Percentiles rank a stretch among this genome's conserved stretches.
Conservation (phyloP, 2,329 filamentous ascomycete species). For the Phoma sp. region DNA sequence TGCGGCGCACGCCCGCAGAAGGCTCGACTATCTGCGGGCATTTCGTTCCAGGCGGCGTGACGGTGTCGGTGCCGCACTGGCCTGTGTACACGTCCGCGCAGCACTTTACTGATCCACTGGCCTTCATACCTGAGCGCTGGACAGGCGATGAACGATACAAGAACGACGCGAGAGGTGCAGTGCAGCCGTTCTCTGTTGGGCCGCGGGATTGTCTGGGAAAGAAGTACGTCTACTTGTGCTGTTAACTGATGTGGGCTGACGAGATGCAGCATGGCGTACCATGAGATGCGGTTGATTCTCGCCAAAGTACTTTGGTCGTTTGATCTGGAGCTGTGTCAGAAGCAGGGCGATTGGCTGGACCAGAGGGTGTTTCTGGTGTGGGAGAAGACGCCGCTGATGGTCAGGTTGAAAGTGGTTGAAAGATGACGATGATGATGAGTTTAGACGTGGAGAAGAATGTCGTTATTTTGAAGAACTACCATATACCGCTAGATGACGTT, state of each 20-base stretch:
- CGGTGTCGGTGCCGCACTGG: constrained; percentile 25
- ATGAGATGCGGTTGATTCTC: constrained; percentile 52
- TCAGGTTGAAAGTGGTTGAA: neutral
- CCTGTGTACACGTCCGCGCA: constrained; percentile 24
- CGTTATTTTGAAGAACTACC: no score
- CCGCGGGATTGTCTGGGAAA: constrained; percentile 49
- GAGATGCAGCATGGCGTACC: constrained; percentile 40
- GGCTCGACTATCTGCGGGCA: constrained; percentile 48
- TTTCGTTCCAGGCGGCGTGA: constrained; percentile 41
- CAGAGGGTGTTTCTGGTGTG: constrained; percentile 47
- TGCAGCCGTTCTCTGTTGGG: constrained; percentile 55
- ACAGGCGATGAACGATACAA: constrained; percentile 32
- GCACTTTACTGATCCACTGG: constrained; percentile 46
- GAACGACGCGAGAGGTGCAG: constrained; percentile 40
- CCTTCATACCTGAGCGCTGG: constrained; percentile 54
- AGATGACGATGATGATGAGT: neutral
- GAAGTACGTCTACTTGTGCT: constrained; percentile 36
- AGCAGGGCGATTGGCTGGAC: constrained; percentile 37
- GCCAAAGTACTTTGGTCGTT: constrained; percentile 48
- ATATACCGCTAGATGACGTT: constrained; percentile 54
- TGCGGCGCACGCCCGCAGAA: constrained; percentile 42
- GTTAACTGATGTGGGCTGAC: constrained; percentile 8
- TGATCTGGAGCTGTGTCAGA: constrained; percentile 42
- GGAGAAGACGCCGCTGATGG: constrained; percentile 44
- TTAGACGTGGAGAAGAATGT: no score